Conservation (phyloP, 2,329 filamentous ascomycete species). For the Fusarium sublunatum region DNA sequence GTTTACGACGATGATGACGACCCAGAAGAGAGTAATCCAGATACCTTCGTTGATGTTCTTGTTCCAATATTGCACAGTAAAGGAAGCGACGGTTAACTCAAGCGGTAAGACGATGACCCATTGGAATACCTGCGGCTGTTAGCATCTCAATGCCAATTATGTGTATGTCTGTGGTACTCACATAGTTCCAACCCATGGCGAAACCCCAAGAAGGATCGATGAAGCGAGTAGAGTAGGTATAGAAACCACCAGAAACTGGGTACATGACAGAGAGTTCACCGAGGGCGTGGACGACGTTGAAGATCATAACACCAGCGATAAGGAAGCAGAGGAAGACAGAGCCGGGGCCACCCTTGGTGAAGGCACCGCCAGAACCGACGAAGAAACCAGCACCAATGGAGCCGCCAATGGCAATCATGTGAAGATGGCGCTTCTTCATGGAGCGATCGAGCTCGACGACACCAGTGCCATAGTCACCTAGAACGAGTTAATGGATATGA, state of each 20-base stretch:
- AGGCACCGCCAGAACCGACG: slow-evolving; percentile 67
- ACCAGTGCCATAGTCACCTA: slow-evolving; percentile 45
- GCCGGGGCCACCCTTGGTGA: slow-evolving; percentile 62
- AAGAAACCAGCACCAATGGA: slow-evolving; percentile 73
- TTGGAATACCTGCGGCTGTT: slow-evolving; percentile 54
- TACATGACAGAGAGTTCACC: slow-evolving; percentile 72
- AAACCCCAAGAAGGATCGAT: slow-evolving; percentile 71
- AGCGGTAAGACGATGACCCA: slow-evolving; percentile 63
- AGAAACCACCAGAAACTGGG: slow-evolving; percentile 72
- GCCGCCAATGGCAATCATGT: slow-evolving; percentile 72
- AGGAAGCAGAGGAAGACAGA: slow-evolving; percentile 62
- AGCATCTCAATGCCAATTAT: not conserved
- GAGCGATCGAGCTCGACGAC: slow-evolving; percentile 55
- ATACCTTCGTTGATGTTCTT: slow-evolving; percentile 58
- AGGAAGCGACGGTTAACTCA: slow-evolving; percentile 62
- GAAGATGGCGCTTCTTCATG: slow-evolving; percentile 68
- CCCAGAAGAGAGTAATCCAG: slow-evolving; percentile 66
- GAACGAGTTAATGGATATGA: slow-evolving; percentile 11
- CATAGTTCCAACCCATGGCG: slow-evolving; percentile 60
- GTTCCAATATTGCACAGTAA: slow-evolving; percentile 65
- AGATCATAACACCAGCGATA: slow-evolving; percentile 70
- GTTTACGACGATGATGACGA: slow-evolving; percentile 63
- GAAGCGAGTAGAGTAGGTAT: slow-evolving; percentile 70
- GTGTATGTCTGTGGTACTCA: not conserved
- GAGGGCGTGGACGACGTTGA: slow-evolving; percentile 70